Percentiles rank a stretch among this genome's conserved stretches.
Conservation (phyloP, 2,329 filamentous ascomycete species). For the Coniochaeta ligniaria region DNA sequence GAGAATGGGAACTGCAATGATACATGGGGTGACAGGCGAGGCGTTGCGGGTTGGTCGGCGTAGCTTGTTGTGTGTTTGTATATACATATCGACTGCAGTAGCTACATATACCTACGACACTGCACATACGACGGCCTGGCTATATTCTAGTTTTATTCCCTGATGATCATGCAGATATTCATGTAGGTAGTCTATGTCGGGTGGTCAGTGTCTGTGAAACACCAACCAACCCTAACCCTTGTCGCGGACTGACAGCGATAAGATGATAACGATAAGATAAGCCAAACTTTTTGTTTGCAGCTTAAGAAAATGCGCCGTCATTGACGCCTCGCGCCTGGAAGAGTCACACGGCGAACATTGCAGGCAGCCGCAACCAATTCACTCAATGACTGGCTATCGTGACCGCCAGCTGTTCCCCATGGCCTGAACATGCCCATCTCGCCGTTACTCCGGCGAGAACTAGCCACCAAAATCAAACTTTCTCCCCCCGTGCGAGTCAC, state of each 20-base stretch:
- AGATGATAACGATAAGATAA: background rate
- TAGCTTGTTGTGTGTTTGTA: background rate
- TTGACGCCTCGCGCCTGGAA: background rate
- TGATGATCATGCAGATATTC: background rate
- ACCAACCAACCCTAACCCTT: background rate
- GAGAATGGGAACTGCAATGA: background rate
- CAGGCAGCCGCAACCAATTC: background rate
- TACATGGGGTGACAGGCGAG: background rate
- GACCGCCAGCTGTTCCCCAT: background rate
- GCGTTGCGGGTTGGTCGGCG: background rate
- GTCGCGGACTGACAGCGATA: background rate
- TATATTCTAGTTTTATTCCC: background rate
- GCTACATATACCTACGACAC: background rate
- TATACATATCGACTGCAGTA: background rate
- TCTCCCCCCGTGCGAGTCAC: background rate
- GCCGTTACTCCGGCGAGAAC: background rate
- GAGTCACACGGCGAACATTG: background rate
- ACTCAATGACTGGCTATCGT: background rate
- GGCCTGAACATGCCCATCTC: background rate
- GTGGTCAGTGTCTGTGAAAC: too few species aligned
- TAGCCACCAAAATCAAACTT: background rate
- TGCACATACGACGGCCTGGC: background rate
- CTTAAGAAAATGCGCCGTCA: background rate
- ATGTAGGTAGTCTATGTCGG: too few species aligned
- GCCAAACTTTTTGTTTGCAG: background rate